Conservation (phyloP, 164 flowering plant genomes). For the Tinospora cordifolia region DNA sequence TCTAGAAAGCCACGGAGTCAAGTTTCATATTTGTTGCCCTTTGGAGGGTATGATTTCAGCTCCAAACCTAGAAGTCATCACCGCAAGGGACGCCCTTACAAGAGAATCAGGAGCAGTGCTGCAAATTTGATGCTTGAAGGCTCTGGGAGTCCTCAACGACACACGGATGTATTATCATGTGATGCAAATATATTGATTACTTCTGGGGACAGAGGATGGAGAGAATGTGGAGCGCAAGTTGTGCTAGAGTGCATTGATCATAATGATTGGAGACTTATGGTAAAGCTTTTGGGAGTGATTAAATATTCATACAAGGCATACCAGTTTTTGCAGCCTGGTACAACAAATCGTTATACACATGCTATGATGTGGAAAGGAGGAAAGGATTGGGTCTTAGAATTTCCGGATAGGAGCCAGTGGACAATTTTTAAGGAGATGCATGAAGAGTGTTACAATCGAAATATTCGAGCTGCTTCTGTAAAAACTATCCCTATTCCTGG, state of each 20-base stretch:
- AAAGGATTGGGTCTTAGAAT: slow-evolving; percentile 93
- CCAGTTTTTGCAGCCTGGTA: slow-evolving; percentile 81
- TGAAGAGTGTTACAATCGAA: slow-evolving; percentile 86
- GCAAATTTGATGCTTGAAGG: slow-evolving; percentile 42
- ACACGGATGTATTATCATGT: slow-evolving; percentile 50
- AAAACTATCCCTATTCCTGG: slow-evolving; percentile 97
- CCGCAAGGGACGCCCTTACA: slow-evolving; percentile 43
- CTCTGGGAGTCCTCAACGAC: slow-evolving; percentile 36
- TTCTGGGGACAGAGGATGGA: slow-evolving; percentile 72
- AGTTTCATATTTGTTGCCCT: slow-evolving; percentile 62
- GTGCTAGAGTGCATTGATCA: slow-evolving; percentile 61
- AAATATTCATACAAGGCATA: slow-evolving; percentile 75
- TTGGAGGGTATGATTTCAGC: slow-evolving; percentile 42
- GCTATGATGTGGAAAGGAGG: slow-evolving; percentile 99
- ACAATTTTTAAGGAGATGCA: slow-evolving; percentile 84
- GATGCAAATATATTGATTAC: slow-evolving; percentile 74
- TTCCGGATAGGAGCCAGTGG: slow-evolving; percentile 87
- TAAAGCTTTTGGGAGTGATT: slow-evolving; percentile 56
- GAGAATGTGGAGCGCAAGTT: slow-evolving; percentile 70
- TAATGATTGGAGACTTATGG: slow-evolving; percentile 79
- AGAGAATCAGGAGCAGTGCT: slow-evolving; percentile 49
- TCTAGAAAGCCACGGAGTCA: slow-evolving; percentile 76
- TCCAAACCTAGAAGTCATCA: slow-evolving; percentile 44
- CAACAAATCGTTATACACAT: slow-evolving; percentile 85
- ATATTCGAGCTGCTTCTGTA: slow-evolving; percentile 70